Base-by-base conservation (phyloP, 306 rosid species). In the Fagus sylvatica region DNA sequence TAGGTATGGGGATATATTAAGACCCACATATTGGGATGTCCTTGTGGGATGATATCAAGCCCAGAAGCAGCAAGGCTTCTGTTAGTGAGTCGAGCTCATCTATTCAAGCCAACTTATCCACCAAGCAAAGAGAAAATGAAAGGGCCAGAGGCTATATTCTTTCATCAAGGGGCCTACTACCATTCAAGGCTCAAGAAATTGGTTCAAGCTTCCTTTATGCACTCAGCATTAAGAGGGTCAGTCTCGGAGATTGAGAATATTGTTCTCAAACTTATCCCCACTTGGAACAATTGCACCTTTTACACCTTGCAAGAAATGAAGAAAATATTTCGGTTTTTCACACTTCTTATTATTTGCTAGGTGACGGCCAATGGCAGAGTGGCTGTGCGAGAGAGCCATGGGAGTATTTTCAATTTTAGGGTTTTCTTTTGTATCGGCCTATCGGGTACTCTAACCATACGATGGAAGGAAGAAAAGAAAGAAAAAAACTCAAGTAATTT, bases 251-350 rank as follows among this genome's bases (percentile, higher is more conserved):
- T 93, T 1, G 98, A 93, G 65, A 76, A 79, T 41, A 93, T 89
- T 72, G 93, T 84, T 22, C 85, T 77, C 5, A 81, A 62, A 33
- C 66, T 89, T 73, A 71, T 94, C 1, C 91, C 93, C 66, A 75
- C 91, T 55, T 94, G 93, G 98, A 65, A 86, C 30, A 65, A 85
- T 56, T 60, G 10, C 75, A 82, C 85, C 67, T 79, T 91, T 80
- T 91, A 89, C 85, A 89, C 98, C 77, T 85, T 94, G 82, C 94
- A 90, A 55, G 86, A 91, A 74, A 91, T 94, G 97, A 94, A 94
- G 76, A 90, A 69, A 88, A 96, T 90, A 77, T 4, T 16, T 78
- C 16, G n/a, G 41, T 32, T 59, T 59, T 22, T 22, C 28, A 22
- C 28, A 22, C 28, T 22, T 22, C 28, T 22, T 22, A 22, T 22